These are phyloP conservation scores for Plicaturopsis crispa DNA, from an alignment of 768 basidiomycete genomes.

Conservation along the genomic window DNA sequence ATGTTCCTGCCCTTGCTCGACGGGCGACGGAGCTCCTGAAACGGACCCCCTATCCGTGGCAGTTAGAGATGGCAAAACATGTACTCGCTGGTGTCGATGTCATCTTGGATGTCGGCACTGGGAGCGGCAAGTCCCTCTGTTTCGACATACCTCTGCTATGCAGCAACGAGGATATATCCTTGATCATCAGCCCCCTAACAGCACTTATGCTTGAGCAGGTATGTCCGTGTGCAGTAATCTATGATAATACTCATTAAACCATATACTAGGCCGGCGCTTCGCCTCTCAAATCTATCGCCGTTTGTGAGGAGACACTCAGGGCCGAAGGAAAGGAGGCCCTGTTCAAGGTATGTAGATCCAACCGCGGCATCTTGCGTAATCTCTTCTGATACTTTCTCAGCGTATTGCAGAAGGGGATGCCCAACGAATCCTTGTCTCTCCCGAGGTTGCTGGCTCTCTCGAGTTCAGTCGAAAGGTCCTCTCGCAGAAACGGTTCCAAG, in stretches of 20 bases:
- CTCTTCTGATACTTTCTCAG: neutral
- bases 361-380: conserved; percentile 2
- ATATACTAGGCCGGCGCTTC: neutral
- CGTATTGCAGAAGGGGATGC: conserved; percentile 10
- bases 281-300: neutral
- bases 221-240: neutral
- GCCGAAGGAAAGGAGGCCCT: neutral
- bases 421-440: conserved; percentile 17
- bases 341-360: neutral
- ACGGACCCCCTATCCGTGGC: neutral
- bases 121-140: neutral
- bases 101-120: neutral
- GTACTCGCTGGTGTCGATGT: neutral
- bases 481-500: conserved; percentile 11
- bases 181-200: conserved; percentile 19
- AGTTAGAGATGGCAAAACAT: neutral
- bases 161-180: conserved; percentile 9
- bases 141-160: neutral
- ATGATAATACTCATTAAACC: neutral
- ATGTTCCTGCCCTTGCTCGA: too few relatives aligned
- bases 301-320: neutral
- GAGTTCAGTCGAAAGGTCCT: conserved; percentile 16
- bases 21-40: too few relatives aligned
- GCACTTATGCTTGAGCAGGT: conserved; percentile 20
- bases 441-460: conserved; percentile 19